Evolutionary conservation across 441 rosid species (phyloP).

Genomic region (Arabidopsis hybrid): DNA sequence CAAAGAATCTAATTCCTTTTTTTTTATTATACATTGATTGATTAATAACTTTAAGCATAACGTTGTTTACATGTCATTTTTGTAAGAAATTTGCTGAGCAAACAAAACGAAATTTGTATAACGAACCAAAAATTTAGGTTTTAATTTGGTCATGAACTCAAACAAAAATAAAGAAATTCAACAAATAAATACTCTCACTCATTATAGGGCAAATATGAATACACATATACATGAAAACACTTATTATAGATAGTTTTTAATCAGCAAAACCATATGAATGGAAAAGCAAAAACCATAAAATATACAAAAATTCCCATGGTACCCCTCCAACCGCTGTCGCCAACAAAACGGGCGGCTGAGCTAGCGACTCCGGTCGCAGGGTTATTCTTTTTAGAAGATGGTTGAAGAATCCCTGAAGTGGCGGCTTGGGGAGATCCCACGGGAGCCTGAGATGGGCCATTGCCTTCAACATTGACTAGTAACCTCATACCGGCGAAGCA

Average conservation of each 20-base stretch:
- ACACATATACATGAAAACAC: neutral
- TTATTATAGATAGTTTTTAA: neutral
- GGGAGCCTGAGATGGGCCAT: constrained; percentile 57
- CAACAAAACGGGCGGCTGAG: constrained; percentile 41
- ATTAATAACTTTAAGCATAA: no score
- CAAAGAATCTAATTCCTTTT: no score
- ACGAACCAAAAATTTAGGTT: neutral
- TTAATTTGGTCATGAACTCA: neutral
- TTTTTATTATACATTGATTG: no score
- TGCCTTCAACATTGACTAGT: constrained; percentile 55
- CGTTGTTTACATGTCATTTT: no score
- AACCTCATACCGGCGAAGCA: constrained; percentile 95
- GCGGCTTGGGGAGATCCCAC: constrained; percentile 60
- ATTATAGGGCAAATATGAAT: neutral
- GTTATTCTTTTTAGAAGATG: constrained; percentile 61
- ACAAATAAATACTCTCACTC: constrained; percentile 10
- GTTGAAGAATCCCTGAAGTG: constrained; percentile 44
- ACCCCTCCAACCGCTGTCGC: neutral
- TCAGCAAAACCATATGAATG: constrained; percentile 22
- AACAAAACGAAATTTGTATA: no score
- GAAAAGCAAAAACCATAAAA: constrained; percentile 27
- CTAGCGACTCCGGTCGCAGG: constrained; percentile 52
- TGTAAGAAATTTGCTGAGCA: no score
- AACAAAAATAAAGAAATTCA: constrained; percentile 3
- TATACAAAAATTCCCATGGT: constrained; percentile 8